Evolutionary conservation across 805 yeast species (phyloP), one percentile per base, ranked within the genome.

Genomic region (Candida sithepensis): DNA sequence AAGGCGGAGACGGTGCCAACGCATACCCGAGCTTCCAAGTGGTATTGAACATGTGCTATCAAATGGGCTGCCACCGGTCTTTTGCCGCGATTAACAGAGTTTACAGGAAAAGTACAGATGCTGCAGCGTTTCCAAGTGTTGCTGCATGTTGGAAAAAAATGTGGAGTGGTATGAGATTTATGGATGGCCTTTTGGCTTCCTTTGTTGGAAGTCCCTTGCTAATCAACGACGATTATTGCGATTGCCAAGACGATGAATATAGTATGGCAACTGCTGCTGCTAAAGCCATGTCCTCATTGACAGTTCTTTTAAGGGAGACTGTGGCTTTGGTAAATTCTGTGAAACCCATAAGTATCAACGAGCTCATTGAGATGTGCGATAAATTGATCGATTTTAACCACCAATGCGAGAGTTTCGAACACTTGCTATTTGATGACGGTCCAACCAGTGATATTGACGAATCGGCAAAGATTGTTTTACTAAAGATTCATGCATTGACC

Each of bases 31-130:
- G 48, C 9, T 42, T 49, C 30, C 49, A 50, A 9, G 18, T 39
- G 3, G 26, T 56, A 1, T 14, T 60, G 10, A 33, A 42, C 5
- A 23, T 58, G 18, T 54, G 57, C 12, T 47, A 38, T 23, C 56
- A 53, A 18, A 19, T 61, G 42, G 64, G 64, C 1, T 9, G 59
- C 24, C 63, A 61, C 45, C 42, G 59, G 23, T 48, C 54, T 2
- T 46, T 52, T 18, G 36, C 24, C 5, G 47, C 46, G 14, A 47
- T 52, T 16, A 42, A 23, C 7, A 42, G 37, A 5, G 19, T 48
- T 3, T 18, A 30, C 5, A 36, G 42, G 12, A 49, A 48, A 22
- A 50, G 32, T 9, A 6, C 34, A 1, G 9, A 43, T 13, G 20
- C 23, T 19, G 5, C 40, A 4, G n/a, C 44, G 9, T 45, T 48